Evolutionary conservation across 306 rosid genomes (phyloP).

Genomic region (Medicago ruthenica): DNA sequence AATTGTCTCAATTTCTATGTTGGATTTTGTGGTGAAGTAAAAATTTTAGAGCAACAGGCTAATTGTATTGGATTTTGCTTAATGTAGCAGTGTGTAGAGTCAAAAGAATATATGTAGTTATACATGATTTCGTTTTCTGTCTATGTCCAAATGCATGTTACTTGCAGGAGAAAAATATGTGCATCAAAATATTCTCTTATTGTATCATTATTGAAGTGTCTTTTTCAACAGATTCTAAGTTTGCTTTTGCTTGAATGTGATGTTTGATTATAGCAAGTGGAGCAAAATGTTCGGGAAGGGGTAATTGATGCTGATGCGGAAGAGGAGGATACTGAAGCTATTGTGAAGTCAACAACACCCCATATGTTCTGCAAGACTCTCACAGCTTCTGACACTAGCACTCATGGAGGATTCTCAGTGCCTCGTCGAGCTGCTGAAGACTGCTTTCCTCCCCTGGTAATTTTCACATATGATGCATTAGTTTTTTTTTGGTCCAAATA

Average conservation of each 20-base stretch:
- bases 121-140: slow-evolving; percentile 12
- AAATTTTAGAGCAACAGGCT: not conserved
- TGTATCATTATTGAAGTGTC: not conserved
- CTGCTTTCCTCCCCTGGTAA: slow-evolving; percentile 98
- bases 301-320: slow-evolving; percentile 63
- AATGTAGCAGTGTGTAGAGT: slow-evolving; percentile 21
- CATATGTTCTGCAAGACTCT: slow-evolving; percentile 99
- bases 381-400: slow-evolving; percentile 98
- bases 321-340: slow-evolving; percentile 71
- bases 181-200: not conserved
- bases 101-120: not conserved
- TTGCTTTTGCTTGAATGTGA: slow-evolving; percentile 40
- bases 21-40: slow-evolving; percentile 18
- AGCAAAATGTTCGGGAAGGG: slow-evolving; percentile 59
- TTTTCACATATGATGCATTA: not conserved
- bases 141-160: slow-evolving; percentile 23
- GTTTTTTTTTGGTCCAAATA: not conserved
- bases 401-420: slow-evolving; percentile 98
- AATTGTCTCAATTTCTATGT: slow-evolving; percentile 16
- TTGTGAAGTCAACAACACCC: slow-evolving; percentile 79
- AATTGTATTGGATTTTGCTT: slow-evolving; percentile 20
- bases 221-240: slow-evolving; percentile 29
- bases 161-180: not conserved
- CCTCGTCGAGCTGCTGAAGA: slow-evolving; percentile 99
- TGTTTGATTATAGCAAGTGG: slow-evolving; percentile 57